Evolutionary conservation across 352 stramenopile genomes (phyloP), one percentile per base, ranked within the genome.

Genomic region (Globisporangium iwayamae): DNA sequence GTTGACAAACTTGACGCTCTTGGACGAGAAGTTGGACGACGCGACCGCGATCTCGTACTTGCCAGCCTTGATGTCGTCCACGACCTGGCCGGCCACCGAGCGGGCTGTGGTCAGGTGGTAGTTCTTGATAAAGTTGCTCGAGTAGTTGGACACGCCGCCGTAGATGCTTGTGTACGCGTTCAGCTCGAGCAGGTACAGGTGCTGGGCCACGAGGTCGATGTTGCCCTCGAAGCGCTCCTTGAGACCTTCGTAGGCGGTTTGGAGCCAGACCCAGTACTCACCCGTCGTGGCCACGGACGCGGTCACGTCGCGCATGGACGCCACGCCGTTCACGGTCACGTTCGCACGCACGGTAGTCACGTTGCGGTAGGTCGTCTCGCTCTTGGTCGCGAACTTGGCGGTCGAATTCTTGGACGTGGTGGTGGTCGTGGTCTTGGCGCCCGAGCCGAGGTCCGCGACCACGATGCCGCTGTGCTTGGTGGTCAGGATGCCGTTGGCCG

Each of bases 171-270:
- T 68, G 67, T 84, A 90, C 51, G 81, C 79, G 65, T 80, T 71
- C 59, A 79, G 86, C 62, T 90, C 81, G 2, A 87, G 71, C 36
- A 90, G 65, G 56, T 83, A 78, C 65, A 90, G 65, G 67, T 90
- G 81, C 65, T 79, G 73, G 25, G 76, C 63, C 38, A 90, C 78
- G 30, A 90, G 67, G 56, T 78, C 70, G 58, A 90, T 63, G 62
- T 88, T 85, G 58, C 78, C 81, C 18, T 85, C 66, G 53, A 90
- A 90, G 22, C 77, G 75, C 50, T 69, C 73, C 63, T 76, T 78
- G 32, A 88, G 65, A 0, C 78, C 77, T 28, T 82, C 69, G 70
- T 90, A 90, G 4, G 75, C 79, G 3, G 73, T 79, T 63, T 82
- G 57, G 54, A 90, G 60, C 78, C 81, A 90, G 50, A 76, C 65